Percentiles rank a stretch among this genome's conserved stretches.
These are phyloP conservation scores for Pseudogymnoascus sp. DNA, from an alignment of 2,329 filamentous ascomycete genomes.

Conservation along the genomic window DNA sequence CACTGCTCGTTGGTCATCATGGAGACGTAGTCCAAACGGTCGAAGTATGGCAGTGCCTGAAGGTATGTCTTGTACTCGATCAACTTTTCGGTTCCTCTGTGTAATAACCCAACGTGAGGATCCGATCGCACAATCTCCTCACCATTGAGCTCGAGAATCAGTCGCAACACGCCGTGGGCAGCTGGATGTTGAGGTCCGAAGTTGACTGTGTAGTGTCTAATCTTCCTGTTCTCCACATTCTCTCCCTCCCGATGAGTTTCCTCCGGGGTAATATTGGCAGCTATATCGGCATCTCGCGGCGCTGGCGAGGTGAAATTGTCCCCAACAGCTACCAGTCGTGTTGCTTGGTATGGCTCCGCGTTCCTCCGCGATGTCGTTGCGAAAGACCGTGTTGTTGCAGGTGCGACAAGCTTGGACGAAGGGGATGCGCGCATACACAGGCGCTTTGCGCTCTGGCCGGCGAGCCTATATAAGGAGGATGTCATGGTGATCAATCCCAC, in stretches of 20 bases:
- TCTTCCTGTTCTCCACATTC: conserved; percentile 61
- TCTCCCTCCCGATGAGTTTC: conserved; percentile 36
- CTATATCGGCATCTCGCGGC: conserved; percentile 14
- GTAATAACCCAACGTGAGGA: conserved; percentile 91
- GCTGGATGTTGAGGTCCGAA: conserved; percentile 98
- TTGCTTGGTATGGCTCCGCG: conserved; percentile 48
- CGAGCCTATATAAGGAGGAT: conserved; percentile 64
- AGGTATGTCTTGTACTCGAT: conserved; percentile 99
- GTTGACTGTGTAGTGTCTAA: conserved; percentile 98
- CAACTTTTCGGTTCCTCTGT: conserved; percentile 97
- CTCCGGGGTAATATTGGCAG: conserved; percentile 25
- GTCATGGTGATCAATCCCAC: conserved; percentile 48
- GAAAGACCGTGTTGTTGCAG: conserved; percentile 48
- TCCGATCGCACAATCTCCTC: conserved; percentile 96
- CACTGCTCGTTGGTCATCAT: conserved; percentile 99
- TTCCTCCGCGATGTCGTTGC: conserved; percentile 59
- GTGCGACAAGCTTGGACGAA: conserved; percentile 28
- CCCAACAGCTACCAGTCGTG: conserved; percentile 48
- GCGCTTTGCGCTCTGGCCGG: conserved; percentile 61
- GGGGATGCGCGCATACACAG: conserved; percentile 44
- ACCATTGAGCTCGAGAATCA: conserved; percentile 96
- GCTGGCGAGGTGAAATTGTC: conserved; percentile 50
- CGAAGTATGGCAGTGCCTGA: conserved; percentile 96
- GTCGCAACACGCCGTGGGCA: conserved; percentile 91
- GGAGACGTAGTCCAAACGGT: conserved; percentile 96